Evolutionary conservation across 371 early-diverging fungal species (phyloP), one percentile per base, ranked within the genome.

Genomic region (Apophysomyces sp.): DNA sequence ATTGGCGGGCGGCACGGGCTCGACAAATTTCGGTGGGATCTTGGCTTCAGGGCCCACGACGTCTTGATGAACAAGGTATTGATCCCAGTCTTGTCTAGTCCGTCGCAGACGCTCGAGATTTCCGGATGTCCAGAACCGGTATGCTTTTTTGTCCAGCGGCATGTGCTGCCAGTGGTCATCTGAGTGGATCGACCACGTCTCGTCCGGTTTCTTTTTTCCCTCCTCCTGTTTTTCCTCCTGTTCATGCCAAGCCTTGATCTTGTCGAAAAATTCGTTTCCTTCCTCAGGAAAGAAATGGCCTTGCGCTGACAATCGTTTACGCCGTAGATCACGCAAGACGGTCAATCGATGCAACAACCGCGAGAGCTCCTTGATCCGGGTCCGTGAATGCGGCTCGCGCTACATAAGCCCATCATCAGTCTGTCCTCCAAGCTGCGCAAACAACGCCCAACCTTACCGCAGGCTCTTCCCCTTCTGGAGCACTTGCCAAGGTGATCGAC

Each of bases 211-310:
- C 18, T 51, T 36, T 26, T 63, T 62, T 29, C 64, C 60, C 13
- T 71, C 66, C 32, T 65, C 57, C 36, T 57, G 58, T 53, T 66
- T 56, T 15, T 30, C 27, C 28, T 37, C 60, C 26, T 62, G 16
- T 37, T 61, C 69, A 57, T 78, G 49, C 61, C 68, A 68, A 21
- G 64, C 66, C 27, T 74, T 68, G 29, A 82, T 62, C 31, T 72
- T 63, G n/a, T 78, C 63, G 31, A 70, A 82, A 41, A 80, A 82
- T 15, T 71, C 70, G 39, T 80, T 67, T 4, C 77, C 83, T 52
- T 76, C 72, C 9, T 80, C 83, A 0, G 80, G 72, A 58, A 81
- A 83, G 63, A 79, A 83, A 58, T 79, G 83, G 2, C 81, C 73
- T 68, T 76, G 63, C 6, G 62, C 57, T 57, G 72, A 68, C 15